Conservation (phyloP, 805 yeast genomes). For the Cyberlindnera mrakii region DNA sequence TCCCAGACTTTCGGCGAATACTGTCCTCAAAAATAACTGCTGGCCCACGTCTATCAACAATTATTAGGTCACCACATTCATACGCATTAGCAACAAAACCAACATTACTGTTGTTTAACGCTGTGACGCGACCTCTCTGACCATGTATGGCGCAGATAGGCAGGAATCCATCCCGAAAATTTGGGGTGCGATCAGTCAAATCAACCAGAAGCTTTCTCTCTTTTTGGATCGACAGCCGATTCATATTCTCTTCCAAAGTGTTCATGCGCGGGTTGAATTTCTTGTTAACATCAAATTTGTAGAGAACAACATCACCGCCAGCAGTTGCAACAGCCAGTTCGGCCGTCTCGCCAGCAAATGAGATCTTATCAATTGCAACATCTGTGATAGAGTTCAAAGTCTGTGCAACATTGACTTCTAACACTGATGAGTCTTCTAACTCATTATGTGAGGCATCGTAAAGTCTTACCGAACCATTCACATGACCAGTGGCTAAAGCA, state of each 20-base stretch:
- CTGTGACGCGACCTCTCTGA: slow-evolving; percentile 45
- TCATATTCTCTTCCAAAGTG: slow-evolving; percentile 26
- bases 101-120: slow-evolving; percentile 61
- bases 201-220: slow-evolving; percentile 34
- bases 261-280: slow-evolving; percentile 33
- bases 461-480: slow-evolving; percentile 74
- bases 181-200: slow-evolving; percentile 49
- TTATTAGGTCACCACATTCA: slow-evolving; percentile 63
- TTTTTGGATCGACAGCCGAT: slow-evolving; percentile 24
- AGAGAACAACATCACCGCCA: slow-evolving; percentile 69
- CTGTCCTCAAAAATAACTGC: slow-evolving; percentile 49
- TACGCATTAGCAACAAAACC: slow-evolving; percentile 85
- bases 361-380: slow-evolving; percentile 47
- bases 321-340: slow-evolving; percentile 66
- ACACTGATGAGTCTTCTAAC: slow-evolving; percentile 47
- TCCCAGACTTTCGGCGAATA: slow-evolving; percentile 21
- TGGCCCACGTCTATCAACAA: slow-evolving; percentile 78
- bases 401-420: slow-evolving; percentile 52
- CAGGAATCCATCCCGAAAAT: slow-evolving; percentile 52
- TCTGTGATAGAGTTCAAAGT: slow-evolving; percentile 40
- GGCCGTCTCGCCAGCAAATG: slow-evolving; percentile 72
- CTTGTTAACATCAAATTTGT: slow-evolving; percentile 58
- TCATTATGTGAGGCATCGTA: slow-evolving; percentile 83
- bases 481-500: slow-evolving; percentile 77
- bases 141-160: slow-evolving; percentile 46